These are phyloP conservation scores for Sanghuangporus weigelae DNA, from an alignment of 1,284 basidiomycete species.

Conservation along the genomic window DNA sequence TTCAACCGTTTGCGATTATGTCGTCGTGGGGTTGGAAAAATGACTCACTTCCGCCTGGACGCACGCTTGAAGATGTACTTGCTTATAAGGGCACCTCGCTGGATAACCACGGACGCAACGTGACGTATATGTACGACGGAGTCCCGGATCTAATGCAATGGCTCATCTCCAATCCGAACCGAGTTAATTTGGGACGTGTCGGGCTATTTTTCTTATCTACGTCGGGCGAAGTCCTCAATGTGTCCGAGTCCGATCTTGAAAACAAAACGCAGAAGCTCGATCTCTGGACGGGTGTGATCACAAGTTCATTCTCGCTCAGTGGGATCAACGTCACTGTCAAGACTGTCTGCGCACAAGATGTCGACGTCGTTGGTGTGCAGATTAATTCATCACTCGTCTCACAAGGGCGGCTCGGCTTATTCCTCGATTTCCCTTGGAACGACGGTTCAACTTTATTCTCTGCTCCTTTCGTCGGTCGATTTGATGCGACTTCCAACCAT, in stretches of 20 bases:
- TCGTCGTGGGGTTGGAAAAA: conserved; percentile 62
- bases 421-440: conserved; percentile 61
- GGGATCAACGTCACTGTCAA: conserved; percentile 34
- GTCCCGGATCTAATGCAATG: conserved; percentile 44
- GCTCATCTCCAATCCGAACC: conserved; percentile 54
- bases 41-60: conserved; percentile 43
- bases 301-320: conserved; percentile 38
- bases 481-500: conserved; percentile 42
- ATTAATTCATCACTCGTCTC: conserved; percentile 38
- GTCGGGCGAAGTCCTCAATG: conserved; percentile 26
- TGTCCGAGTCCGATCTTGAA: conserved; percentile 36
- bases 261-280: conserved; percentile 40
- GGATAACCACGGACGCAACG: conserved; percentile 44
- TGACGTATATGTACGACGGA: conserved; percentile 51
- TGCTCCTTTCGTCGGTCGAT: conserved; percentile 54
- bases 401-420: conserved; percentile 39
- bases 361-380: conserved; percentile 36
- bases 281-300: conserved; percentile 49
- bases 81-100: conserved; percentile 46
- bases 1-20: conserved; percentile 50
- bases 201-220: conserved; percentile 40
- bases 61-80: conserved; percentile 40
- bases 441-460: conserved; percentile 50
- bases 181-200: conserved; percentile 48
- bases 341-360: conserved; percentile 38